Evolutionary conservation across 495 filamentous ascomycete species (phyloP).

Genomic region (Letharia lupina): DNA sequence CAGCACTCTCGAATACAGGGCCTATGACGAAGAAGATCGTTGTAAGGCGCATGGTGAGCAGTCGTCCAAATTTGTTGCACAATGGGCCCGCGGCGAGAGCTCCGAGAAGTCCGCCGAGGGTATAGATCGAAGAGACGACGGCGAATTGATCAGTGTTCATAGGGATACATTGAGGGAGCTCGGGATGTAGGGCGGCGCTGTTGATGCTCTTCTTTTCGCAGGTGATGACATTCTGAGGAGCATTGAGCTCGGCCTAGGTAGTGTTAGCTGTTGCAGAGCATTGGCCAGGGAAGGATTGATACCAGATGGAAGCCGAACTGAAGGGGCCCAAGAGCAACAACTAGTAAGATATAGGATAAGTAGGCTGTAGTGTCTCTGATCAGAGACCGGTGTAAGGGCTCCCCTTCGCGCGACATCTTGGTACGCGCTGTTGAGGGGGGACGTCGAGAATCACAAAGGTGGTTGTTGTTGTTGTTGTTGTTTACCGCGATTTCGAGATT

Average conservation of each 20-base stretch:
- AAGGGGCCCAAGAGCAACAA: slow-evolving; percentile 68
- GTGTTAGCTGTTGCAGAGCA: slow-evolving; percentile 22
- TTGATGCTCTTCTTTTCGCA: slow-evolving; percentile 50
- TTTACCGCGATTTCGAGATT: not conserved
- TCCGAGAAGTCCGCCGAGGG: slow-evolving; percentile 77
- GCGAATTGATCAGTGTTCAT: slow-evolving; percentile 73
- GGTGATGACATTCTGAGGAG: slow-evolving; percentile 81
- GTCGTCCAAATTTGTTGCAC: slow-evolving; percentile 51
- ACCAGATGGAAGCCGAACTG: slow-evolving; percentile 95
- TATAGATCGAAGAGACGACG: slow-evolving; percentile 81
- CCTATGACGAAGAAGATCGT: slow-evolving; percentile 70
- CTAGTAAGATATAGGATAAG: slow-evolving; percentile 53
- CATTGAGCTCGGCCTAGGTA: slow-evolving; percentile 80
- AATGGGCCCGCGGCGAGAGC: slow-evolving; percentile 69
- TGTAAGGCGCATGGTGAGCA: slow-evolving; percentile 60
- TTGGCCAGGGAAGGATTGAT: slow-evolving; percentile 23
- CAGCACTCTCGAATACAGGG: slow-evolving; percentile 62
- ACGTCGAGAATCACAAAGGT: not conserved
- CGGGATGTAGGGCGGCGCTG: slow-evolving; percentile 24
- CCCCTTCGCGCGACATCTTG: slow-evolving; percentile 13
- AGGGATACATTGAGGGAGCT: slow-evolving; percentile 67
- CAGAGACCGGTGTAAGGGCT: slow-evolving; percentile 5
- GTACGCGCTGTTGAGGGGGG: not conserved
- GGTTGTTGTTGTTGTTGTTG: not conserved
- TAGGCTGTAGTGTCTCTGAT: slow-evolving; percentile 45